Percentiles rank a stretch among this genome's conserved stretches.
Evolutionary conservation across 2,329 filamentous ascomycete genomes (phyloP).

Genomic region (Sporothrix protearum): DNA sequence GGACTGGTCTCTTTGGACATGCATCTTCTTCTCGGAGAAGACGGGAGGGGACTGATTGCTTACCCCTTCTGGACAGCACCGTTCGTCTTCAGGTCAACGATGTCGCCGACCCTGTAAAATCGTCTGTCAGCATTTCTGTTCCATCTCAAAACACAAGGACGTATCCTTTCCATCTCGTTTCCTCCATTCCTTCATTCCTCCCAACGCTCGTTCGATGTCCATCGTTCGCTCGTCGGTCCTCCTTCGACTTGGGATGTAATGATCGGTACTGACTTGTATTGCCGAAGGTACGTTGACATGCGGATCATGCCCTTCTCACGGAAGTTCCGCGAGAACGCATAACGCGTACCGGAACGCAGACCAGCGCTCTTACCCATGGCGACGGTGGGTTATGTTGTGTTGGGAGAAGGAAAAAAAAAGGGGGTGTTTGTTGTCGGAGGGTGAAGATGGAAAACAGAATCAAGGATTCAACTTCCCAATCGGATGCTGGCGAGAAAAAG

Average conservation of each 20-base stretch:
- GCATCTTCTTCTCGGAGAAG: background rate
- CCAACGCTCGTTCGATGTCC: background rate
- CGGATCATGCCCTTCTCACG: conserved; percentile 93
- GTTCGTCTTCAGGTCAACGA: conserved; percentile 98
- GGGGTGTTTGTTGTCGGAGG: background rate
- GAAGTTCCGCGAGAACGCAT: conserved; percentile 92
- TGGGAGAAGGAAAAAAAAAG: background rate
- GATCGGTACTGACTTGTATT: conserved; percentile 68
- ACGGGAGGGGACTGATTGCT: conserved; percentile 44
- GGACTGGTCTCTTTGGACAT: background rate
- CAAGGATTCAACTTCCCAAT: conserved; percentile 13
- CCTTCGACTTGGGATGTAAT: background rate
- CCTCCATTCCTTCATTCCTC: background rate
- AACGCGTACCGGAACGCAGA: conserved; percentile 83
- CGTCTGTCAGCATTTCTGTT: conserved; percentile 30
- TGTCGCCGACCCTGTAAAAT: conserved; percentile 77
- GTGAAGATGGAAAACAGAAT: conserved; percentile 11
- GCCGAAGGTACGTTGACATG: conserved; percentile 88
- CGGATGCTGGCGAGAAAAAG: conserved; percentile 7
- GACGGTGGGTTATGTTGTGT: conserved; percentile 35
- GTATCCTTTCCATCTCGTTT: no score
- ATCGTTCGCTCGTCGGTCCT: conserved; percentile 14
- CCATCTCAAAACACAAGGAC: conserved; percentile 22
- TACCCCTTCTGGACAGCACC: conserved; percentile 98
- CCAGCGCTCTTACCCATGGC: conserved; percentile 80